A percentile compares a stretch with the other conserved stretches of the same genome.
Evolutionary conservation across 768 basidiomycete genomes (phyloP).

Genomic region (Termitomyces sp.): DNA sequence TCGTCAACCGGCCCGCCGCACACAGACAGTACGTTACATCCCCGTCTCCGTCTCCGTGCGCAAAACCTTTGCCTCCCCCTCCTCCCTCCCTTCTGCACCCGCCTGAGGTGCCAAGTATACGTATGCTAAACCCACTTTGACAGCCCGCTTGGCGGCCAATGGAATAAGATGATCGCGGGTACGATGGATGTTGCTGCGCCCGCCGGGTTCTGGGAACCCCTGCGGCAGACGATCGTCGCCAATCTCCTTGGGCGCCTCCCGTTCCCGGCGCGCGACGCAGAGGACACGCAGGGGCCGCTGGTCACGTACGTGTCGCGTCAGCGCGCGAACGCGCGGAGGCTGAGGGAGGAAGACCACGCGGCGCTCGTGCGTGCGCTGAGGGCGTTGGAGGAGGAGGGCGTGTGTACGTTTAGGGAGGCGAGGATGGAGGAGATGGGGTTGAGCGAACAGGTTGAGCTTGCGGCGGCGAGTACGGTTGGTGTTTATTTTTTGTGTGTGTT

Average conservation of each 20-base stretch:
- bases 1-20: conserved; percentile 60
- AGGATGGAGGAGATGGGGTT: conserved; percentile 38
- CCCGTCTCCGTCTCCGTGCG: background rate
- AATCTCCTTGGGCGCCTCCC: conserved; percentile 29
- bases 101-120: no score
- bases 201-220: conserved; percentile 28
- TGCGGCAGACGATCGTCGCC: conserved; percentile 22
- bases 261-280: conserved; percentile 4
- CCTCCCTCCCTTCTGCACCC: no score
- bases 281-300: conserved; percentile 16
- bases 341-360: conserved; percentile 44
- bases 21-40: conserved; percentile 33
- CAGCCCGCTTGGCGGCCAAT: conserved; percentile 21
- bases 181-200: conserved; percentile 24
- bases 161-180: conserved; percentile 32
- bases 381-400: conserved; percentile 42
- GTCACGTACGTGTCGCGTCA: conserved; percentile 63
- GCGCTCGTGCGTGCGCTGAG: conserved; percentile 40
- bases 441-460: conserved; percentile 57
- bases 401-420: conserved; percentile 41
- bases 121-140: background rate
- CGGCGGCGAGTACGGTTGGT: conserved; percentile 56
- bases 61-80: no score
- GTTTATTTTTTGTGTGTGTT: no score
- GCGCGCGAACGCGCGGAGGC: conserved; percentile 26